Evolutionary conservation across 768 basidiomycete genomes (phyloP).

Genomic region (Austroboletus festivus): DNA sequence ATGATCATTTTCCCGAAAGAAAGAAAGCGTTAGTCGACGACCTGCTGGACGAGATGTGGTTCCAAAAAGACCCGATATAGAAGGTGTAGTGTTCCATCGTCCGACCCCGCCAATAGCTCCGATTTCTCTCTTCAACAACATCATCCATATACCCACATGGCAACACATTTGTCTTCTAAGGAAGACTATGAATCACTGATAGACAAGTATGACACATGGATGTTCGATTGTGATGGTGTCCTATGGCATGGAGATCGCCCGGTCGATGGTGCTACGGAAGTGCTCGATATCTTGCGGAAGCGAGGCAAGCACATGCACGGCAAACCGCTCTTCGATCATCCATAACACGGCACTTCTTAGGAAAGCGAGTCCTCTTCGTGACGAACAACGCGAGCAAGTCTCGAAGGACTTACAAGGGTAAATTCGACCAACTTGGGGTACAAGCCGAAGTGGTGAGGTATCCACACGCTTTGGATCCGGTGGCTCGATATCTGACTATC

Average conservation of each 20-base stretch:
- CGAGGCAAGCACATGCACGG: slow-evolving; percentile 50
- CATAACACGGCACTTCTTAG: slow-evolving; percentile 27
- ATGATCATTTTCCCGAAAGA: no score
- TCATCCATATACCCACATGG: slow-evolving; percentile 21
- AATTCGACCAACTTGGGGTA: slow-evolving; percentile 88
- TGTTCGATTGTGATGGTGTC: slow-evolving; percentile 96
- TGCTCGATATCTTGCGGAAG: slow-evolving; percentile 66
- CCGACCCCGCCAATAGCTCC: not conserved
- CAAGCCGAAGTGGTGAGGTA: slow-evolving; percentile 75
- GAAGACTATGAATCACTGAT: slow-evolving; percentile 49
- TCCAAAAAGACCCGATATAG: slow-evolving; percentile 18
- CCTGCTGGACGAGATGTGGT: no score
- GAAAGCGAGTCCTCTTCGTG: slow-evolving; percentile 87
- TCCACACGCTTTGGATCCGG: not conserved
- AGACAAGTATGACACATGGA: slow-evolving; percentile 84
- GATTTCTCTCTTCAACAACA: not conserved
- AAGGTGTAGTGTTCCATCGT: slow-evolving; percentile 18
- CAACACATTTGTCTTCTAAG: slow-evolving; percentile 28
- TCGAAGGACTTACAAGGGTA: slow-evolving; percentile 78
- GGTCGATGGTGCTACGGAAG: slow-evolving; percentile 75
- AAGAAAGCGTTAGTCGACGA: not conserved
- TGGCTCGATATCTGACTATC: not conserved
- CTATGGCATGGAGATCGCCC: slow-evolving; percentile 84
- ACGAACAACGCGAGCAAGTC: slow-evolving; percentile 98
- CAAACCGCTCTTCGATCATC: slow-evolving; percentile 2